Percentiles rank a stretch among this genome's conserved stretches.
Conservation (phyloP, 495 filamentous ascomycete species). For the Neurospora sp. region DNA sequence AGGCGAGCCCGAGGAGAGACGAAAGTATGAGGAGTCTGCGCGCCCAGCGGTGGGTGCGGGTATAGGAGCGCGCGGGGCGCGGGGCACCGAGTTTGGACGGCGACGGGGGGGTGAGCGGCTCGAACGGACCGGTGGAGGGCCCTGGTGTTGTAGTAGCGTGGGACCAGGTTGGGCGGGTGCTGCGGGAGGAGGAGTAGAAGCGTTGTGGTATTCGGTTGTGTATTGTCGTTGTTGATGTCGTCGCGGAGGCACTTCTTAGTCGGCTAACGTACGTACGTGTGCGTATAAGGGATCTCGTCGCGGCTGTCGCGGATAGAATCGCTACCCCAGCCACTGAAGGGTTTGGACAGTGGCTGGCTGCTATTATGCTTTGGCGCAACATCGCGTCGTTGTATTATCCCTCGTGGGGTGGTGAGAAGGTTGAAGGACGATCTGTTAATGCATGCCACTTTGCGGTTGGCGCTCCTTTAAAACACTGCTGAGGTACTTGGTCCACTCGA, state of each 20-base stretch:
- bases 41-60: conserved; percentile 60
- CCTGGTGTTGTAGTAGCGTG: neutral
- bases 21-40: conserved; percentile 61
- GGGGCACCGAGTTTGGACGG: conserved; percentile 72
- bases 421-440: neutral
- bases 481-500: neutral
- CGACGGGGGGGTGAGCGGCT: conserved; percentile 69
- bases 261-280: neutral
- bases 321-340: neutral
- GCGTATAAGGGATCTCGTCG: neutral
- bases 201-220: neutral
- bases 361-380: neutral
- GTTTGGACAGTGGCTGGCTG: neutral
- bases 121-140: conserved; percentile 32
- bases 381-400: neutral
- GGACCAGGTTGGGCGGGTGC: conserved; percentile 5
- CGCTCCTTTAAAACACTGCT: neutral
- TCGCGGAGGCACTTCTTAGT: neutral
- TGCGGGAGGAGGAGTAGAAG: conserved; percentile 4
- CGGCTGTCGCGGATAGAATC: neutral
- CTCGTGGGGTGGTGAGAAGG: neutral
- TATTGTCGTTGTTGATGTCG: neutral
- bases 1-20: conserved; percentile 46
- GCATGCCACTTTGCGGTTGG: neutral
- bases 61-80: conserved; percentile 52